Evolutionary conservation across 345 rosid species (phyloP).

Genomic region (Dipteronia sinensis): DNA sequence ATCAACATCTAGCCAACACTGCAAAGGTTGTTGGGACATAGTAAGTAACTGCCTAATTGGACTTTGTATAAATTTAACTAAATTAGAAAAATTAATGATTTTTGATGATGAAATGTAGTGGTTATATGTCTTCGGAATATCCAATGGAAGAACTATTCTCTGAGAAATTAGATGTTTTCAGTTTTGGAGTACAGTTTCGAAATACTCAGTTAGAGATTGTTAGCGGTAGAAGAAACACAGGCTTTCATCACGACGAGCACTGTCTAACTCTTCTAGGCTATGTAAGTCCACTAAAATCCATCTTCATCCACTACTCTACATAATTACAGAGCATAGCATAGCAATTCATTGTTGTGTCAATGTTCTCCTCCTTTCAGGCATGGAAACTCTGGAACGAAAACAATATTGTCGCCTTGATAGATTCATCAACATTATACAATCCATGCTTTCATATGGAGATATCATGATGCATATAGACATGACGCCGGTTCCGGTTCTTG

Average conservation of each 20-base stretch:
- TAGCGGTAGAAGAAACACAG: conserved; percentile 13
- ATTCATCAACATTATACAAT: neutral
- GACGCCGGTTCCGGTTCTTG: too few species aligned
- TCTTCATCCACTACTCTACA: too few species aligned
- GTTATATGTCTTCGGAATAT: conserved; percentile 57
- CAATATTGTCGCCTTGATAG: conserved; percentile 12
- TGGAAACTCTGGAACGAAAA: conserved; percentile 28
- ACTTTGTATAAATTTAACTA: too few species aligned
- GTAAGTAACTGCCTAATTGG: conserved; percentile 26
- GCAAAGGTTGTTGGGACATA: conserved; percentile 34
- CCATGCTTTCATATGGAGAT: conserved; percentile 3
- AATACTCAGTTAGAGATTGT: conserved; percentile 18
- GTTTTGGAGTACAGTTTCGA: conserved; percentile 27
- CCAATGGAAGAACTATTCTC: conserved; percentile 46
- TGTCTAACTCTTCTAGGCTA: neutral
- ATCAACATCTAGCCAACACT: conserved; percentile 31
- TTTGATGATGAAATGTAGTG: conserved; percentile 28
- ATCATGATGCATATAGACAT: conserved; percentile 18
- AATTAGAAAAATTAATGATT: too few species aligned
- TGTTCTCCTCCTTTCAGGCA: conserved; percentile 10
- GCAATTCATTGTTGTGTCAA: neutral
- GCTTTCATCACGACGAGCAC: neutral
- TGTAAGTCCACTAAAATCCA: neutral
- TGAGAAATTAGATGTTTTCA: conserved; percentile 37
- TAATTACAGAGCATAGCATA: neutral